Evolutionary conservation across 176 grass and related monocot species (phyloP), one percentile per base, ranked within the genome.

Genomic region (Triticum monococcum): DNA sequence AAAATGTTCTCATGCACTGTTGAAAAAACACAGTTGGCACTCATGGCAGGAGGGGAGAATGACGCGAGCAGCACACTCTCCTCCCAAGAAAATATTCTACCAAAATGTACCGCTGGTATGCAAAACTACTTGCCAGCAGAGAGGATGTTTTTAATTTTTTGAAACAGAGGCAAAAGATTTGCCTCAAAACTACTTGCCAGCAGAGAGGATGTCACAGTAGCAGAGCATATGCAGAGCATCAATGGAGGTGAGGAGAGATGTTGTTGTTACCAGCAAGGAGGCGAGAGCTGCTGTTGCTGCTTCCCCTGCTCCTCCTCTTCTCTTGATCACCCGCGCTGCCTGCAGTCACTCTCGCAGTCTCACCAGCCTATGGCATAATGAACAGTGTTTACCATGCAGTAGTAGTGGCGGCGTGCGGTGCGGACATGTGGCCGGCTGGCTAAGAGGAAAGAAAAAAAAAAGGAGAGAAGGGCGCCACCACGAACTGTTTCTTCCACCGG

Each of bases 391-490:
- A 91, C 69, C 69, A 72, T 84, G 54, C 7, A 9, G 54, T 59
- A 59, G 77, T 41, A 69, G 75, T 73, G 56, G 54, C n/a, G 24
- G 65, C 76, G 37, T 62, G 85, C 35, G 37, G 37, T 62, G 85
- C 35, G 37, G 75, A 84, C 85, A 84, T 87, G 85, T 80, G 85
- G 48, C 68, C 61, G 85, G 28, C 76, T 50, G 85, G n/a, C 76
- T 61, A 32, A n/a, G 50, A 84, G 56, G 18, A 73, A 12, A 54
- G 50, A 54, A 2, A 87, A 87, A 87, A 78, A 62, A 84, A 84
- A 87, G 11, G 54, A 59, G 18, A 52, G 85, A 57, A 87, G 16
- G 72, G 18, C 38, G 85, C 68, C 71, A n/a, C 60, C 84, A 62
- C 16, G 16, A 54, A 54, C 79, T 64, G 64, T 62, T 64, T 12